Evolutionary conservation across 139 green algal genomes (phyloP).

Genomic region (Tetradesmus lagerheimii): DNA sequence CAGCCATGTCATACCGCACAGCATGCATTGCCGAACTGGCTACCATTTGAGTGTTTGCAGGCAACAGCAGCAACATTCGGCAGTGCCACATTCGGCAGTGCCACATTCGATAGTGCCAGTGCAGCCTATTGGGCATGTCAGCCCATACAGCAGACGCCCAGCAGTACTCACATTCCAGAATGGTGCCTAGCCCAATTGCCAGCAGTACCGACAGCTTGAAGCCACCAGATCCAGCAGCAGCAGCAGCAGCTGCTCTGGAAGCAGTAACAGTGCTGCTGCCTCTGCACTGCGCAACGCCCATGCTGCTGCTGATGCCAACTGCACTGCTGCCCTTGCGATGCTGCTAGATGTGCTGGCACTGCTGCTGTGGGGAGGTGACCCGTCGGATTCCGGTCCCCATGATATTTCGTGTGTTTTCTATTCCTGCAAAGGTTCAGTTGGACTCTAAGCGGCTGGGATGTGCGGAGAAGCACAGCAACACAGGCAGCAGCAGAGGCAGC

Average conservation of each 20-base stretch:
- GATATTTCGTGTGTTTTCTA: not conserved
- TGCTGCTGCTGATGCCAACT: not conserved
- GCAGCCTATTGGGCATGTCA: too few species aligned
- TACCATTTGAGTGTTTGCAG: too few species aligned
- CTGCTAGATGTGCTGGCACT: not conserved
- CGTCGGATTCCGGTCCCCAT: too few species aligned
- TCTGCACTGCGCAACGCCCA: not conserved
- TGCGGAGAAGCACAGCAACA: not conserved
- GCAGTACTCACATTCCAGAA: not conserved
- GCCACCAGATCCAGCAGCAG: not conserved
- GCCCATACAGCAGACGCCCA: not conserved
- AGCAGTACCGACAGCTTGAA: not conserved
- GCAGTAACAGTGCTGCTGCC: too few species aligned
- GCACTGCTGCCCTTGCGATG: not conserved
- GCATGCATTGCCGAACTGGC: too few species aligned
- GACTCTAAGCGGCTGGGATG: too few species aligned
- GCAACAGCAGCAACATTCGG: too few species aligned
- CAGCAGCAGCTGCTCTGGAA: not conserved
- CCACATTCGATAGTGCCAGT: too few species aligned
- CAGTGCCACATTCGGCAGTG: too few species aligned
- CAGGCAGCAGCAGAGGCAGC: not conserved
- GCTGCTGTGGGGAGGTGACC: not conserved
- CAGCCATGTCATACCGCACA: too few species aligned
- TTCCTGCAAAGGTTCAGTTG: too few species aligned
- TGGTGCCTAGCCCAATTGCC: not conserved